phyloP scores from a whole-genome alignment of 2,329 filamentous ascomycete species.

The Xylogone sp. region DNA sequence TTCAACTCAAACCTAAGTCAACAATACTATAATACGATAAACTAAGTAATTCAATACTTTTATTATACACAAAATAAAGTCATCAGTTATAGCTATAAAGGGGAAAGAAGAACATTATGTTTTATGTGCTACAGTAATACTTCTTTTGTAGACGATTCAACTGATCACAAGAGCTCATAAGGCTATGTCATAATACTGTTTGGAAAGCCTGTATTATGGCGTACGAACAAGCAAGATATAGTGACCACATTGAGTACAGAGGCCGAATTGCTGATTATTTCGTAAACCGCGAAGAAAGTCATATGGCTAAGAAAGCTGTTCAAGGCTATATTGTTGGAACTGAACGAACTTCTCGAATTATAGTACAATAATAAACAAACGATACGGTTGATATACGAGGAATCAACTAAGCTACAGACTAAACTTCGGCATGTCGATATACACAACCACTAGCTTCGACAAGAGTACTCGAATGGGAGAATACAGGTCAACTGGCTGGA shows the following conservation, averaged over 20 bases:
- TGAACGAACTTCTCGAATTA: conserved; percentile 12
- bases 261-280: conserved; percentile 1
- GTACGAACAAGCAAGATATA: not conserved
- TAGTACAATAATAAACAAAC: not conserved
- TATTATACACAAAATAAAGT: not conserved
- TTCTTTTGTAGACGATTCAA: conserved; percentile 1
- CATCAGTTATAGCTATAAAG: not conserved
- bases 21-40: not conserved
- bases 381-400: conserved; percentile 5
- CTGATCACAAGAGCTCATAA: not conserved
- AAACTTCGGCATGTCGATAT: conserved; percentile 23
- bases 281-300: conserved; percentile 1
- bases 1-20: not conserved
- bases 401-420: conserved; percentile 9
- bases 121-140: not conserved
- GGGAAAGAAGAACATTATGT: not conserved
- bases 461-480: too few relatives aligned
- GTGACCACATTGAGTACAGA: conserved; percentile 5
- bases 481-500: too few relatives aligned
- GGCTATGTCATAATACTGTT: conserved; percentile 1
- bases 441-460: conserved; percentile 19
- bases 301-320: not conserved
- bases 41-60: not conserved
- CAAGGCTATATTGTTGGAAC: not conserved
- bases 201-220: not conserved